Evolutionary conservation across 2,329 filamentous ascomycete species (phyloP), one percentile per base, ranked within the genome.

Genomic region (Colletotrichum musae): DNA sequence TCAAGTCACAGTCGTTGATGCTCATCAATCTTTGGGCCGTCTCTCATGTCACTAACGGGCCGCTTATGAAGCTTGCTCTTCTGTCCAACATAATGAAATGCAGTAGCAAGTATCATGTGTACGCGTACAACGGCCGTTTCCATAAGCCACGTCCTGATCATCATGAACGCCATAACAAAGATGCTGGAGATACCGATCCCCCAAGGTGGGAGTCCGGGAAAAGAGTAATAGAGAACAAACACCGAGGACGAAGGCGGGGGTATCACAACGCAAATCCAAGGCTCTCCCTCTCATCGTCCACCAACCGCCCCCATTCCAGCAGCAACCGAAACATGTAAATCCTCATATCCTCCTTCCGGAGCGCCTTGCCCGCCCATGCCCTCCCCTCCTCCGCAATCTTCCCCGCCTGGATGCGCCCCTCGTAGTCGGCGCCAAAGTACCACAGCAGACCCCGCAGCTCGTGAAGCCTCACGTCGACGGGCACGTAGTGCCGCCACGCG

Each of bases 251-350:
- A 39, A 43, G 47, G 4, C 7, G 36, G 41, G 57, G 64, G 45
- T 60, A 68, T 71, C 65, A 71, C 43, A 39, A 18, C 21, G 50
- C 28, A 54, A 82, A 83, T 6, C 78, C 77, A 58, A 81, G 67
- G 10, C 76, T 73, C 28, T 84, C 82, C 69, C 84, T 75, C 32
- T 80, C 72, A 74, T 92, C 90, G 78, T 91, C 85, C 16, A 89
- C 86, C 16, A 93, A 74, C 68, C 91, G 79, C 1, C 85, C 91
- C 89, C 91, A 94, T 80, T 94, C 92, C 39, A 94, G 78, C 74
- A 94, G 76, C 72, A 94, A 75, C 47, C 92, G 80, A 74, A 94
- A 94, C 78, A 93, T 85, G 75, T 94, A 94, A 9, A 94, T 85
- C 78, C 93, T 90, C 88, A 92, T 93, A 74, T 94, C 92, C 77